phyloP scores from a whole-genome alignment of 768 basidiomycete genomes.

The Pleurotus eryngii region DNA sequence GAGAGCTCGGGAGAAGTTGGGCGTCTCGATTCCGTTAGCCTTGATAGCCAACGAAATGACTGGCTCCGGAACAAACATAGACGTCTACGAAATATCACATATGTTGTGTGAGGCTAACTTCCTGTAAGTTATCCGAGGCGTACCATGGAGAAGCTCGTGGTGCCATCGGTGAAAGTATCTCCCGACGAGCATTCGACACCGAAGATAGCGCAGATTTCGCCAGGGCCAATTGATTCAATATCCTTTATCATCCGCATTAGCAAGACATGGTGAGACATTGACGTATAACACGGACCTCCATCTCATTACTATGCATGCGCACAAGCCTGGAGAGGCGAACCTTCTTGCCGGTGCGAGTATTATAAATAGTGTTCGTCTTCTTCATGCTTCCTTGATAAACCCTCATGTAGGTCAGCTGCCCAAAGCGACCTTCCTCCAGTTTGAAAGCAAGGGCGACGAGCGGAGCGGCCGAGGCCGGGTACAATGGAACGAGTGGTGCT shows the following conservation, averaged over 20 bases:
- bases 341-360: slow-evolving; percentile 93
- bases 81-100: slow-evolving; percentile 55
- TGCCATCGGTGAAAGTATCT: slow-evolving; percentile 95
- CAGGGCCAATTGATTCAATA: slow-evolving; percentile 88
- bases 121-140: slow-evolving; percentile 13
- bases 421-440: slow-evolving; percentile 94
- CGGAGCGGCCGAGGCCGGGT: slow-evolving; percentile 81
- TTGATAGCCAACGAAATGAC: slow-evolving; percentile 96
- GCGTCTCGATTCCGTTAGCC: slow-evolving; percentile 87
- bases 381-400: slow-evolving; percentile 95
- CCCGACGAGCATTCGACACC: slow-evolving; percentile 98
- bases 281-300: slow-evolving; percentile 69
- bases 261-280: background rate
- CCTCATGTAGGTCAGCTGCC: slow-evolving; percentile 97
- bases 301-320: slow-evolving; percentile 97
- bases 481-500: slow-evolving; percentile 70
- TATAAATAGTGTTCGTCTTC: slow-evolving; percentile 82
- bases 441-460: slow-evolving; percentile 97
- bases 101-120: background rate
- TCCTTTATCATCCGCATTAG: slow-evolving; percentile 48
- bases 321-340: slow-evolving; percentile 96
- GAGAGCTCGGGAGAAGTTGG: slow-evolving; percentile 94
- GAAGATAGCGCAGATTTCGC: slow-evolving; percentile 99
- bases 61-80: slow-evolving; percentile 98
- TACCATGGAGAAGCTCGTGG: slow-evolving; percentile 91